Percentiles rank a stretch among this genome's conserved stretches.
These are phyloP conservation scores for Cardamine resedifolia DNA, from an alignment of 345 rosid genomes.

Conservation along the genomic window DNA sequence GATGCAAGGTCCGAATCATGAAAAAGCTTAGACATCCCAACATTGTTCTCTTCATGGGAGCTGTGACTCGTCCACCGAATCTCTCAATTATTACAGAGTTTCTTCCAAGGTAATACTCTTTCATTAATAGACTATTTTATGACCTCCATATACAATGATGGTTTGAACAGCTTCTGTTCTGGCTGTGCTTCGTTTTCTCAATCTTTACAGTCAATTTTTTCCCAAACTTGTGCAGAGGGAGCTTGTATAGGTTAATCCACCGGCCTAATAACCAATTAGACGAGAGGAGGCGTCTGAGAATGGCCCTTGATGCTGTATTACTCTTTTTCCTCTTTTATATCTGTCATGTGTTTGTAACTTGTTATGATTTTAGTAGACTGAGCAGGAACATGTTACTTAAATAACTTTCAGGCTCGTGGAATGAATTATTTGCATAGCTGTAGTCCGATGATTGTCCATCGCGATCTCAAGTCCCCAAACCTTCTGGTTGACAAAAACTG, in stretches of 20 bases:
- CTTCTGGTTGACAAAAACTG: conserved; percentile 94
- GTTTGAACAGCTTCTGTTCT: conserved; percentile 4
- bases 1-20: conserved; percentile 75
- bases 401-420: conserved; percentile 79
- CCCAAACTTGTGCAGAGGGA: conserved; percentile 72
- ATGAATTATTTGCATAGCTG: conserved; percentile 97
- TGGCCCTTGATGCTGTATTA: conserved; percentile 95
- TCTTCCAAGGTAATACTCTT: conserved; percentile 70
- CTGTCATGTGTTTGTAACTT: background rate
- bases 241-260: conserved; percentile 87
- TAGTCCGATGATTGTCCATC: conserved; percentile 81
- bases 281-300: conserved; percentile 87
- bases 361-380: background rate
- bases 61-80: conserved; percentile 89
- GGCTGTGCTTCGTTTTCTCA: background rate
- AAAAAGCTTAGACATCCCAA: conserved; percentile 85
- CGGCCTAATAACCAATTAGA: conserved; percentile 93
- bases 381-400: conserved; percentile 24
- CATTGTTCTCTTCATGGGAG: conserved; percentile 99
- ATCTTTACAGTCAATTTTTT: conserved; percentile 4
- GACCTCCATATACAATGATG: background rate
- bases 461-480: conserved; percentile 94
- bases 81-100: conserved; percentile 94
- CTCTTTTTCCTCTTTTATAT: conserved; percentile 15
- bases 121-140: background rate